These are phyloP conservation scores for Acacia confusa DNA, from an alignment of 306 rosid species.

Conservation along the genomic window DNA sequence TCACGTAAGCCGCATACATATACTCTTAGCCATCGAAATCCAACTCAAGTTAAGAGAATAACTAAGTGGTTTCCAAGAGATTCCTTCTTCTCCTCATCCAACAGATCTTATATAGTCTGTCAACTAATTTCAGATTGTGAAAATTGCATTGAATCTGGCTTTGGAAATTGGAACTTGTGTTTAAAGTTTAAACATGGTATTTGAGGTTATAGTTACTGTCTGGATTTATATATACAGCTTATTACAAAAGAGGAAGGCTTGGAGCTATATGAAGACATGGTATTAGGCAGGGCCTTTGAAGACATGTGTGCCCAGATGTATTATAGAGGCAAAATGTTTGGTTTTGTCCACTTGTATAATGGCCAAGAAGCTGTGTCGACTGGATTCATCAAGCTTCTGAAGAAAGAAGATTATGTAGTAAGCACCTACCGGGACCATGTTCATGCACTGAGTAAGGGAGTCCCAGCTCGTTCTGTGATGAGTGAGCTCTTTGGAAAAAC, in stretches of 20 bases:
- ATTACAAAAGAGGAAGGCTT: conserved; percentile 82
- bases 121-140: conserved; percentile 17
- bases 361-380: conserved; percentile 97
- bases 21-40: neutral
- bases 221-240: conserved; percentile 50
- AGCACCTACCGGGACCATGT: conserved; percentile 92
- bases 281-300: conserved; percentile 80
- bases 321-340: conserved; percentile 90
- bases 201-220: neutral
- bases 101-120: neutral
- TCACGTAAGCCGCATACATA: neutral
- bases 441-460: conserved; percentile 88
- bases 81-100: neutral
- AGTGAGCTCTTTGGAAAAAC: conserved; percentile 88
- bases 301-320: conserved; percentile 99
- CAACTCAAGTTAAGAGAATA: neutral
- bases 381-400: conserved; percentile 80
- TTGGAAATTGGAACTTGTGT: neutral
- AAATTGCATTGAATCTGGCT: neutral
- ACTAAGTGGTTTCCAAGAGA: neutral
- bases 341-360: conserved; percentile 90
- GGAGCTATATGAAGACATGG: conserved; percentile 84
- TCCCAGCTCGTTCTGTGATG: conserved; percentile 81
- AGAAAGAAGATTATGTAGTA: conserved; percentile 67
- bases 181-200: conserved; percentile 8